Evolutionary conservation across 2,329 filamentous ascomycete genomes (phyloP), one percentile per base, ranked within the genome.

Genomic region (Alternaria sp.): DNA sequence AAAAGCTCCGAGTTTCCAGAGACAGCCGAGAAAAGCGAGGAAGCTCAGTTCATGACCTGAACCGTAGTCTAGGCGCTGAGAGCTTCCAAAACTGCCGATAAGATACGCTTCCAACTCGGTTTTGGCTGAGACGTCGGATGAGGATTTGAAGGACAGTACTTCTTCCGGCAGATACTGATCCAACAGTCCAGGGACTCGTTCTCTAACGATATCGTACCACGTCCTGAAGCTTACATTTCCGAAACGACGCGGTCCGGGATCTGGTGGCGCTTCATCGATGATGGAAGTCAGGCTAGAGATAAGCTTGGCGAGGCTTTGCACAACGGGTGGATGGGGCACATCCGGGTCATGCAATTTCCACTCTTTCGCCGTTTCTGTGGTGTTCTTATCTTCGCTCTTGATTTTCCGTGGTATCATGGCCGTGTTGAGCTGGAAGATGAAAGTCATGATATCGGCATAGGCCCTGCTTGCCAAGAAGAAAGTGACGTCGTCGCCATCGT

Each of bases 31-130:
- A 67, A 99, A 99, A 1, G 96, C 95, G 8, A 98, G 80, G 74
- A 99, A 99, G 80, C 92, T 97, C 55, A 99, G 83, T 77, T 99
- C 96, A 78, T 99, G 96, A 0, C 96, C 96, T 0, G 96, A 98
- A 2, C 96, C 96, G 76, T 97, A 99, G 81, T 99, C 96, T 25
- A 99, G 84, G 58, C 96, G 85, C 74, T 97, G 93, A 0, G 92
- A 81, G 75, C 94, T 98, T 4, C 96, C 96, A 80, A 97, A 97
- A 5, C 88, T 88, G 14, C 94, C 94, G 5, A 97, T 79, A 2
- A 99, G 86, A 78, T 99, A 99, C 45, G 88, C 86, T 61, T 84
- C 86, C 9, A 97, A 82, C 80, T 98, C 95, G 51, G 87, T 86
- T 69, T 85, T 84, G 6, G 88, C 87, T 2, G 84, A 82, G 4